phyloP scores from a whole-genome alignment of 1,284 basidiomycete species.

The Ganoderma sp. region DNA sequence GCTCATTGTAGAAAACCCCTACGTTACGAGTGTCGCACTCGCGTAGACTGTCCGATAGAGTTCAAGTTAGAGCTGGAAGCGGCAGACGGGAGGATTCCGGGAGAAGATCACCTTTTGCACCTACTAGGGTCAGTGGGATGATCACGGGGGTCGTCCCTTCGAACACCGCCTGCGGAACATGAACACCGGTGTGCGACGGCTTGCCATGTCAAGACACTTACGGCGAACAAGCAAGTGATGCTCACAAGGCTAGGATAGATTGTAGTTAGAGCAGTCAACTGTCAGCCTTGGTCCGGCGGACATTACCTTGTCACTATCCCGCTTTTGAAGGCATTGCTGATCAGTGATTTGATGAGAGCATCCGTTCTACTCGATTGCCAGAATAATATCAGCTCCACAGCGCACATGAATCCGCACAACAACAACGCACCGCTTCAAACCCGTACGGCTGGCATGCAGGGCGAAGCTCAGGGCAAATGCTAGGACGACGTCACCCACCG shows the following conservation, averaged over 20 bases:
- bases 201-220: neutral
- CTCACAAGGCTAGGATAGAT: neutral
- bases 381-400: neutral
- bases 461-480: neutral
- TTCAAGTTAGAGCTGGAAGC: neutral
- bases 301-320: neutral
- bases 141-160: conserved; percentile 1
- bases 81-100: neutral
- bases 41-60: neutral
- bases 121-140: neutral
- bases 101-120: neutral
- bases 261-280: neutral
- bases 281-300: neutral
- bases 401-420: neutral
- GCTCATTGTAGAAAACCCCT: neutral
- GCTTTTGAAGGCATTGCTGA: conserved; percentile 3
- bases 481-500: neutral
- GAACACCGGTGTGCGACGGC: neutral
- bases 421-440: neutral
- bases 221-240: neutral
- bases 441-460: conserved; percentile 2
- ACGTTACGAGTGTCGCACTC: conserved; percentile 3
- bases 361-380: neutral
- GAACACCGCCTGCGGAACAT: neutral
- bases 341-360: conserved; percentile 1